Base-by-base conservation (phyloP, 2,329 filamentous ascomycete species). In the Colletotrichum ledebouriae region DNA sequence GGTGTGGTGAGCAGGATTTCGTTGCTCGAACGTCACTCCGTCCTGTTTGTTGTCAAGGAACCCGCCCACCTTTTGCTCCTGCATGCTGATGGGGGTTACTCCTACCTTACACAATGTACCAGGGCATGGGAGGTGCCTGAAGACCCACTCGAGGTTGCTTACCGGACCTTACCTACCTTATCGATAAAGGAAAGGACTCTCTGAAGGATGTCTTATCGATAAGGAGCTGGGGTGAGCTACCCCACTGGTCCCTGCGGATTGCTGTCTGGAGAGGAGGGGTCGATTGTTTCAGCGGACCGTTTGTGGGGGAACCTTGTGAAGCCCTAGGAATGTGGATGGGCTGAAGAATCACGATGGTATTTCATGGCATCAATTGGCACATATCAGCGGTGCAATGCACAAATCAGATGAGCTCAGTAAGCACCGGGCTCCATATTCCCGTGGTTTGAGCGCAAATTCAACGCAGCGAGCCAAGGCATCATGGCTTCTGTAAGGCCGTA, bases 221-320 rank as follows among this genome's bases (percentile, higher is more conserved):
- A 68, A 55, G 39, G 15, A 57, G 59, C 59, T 58, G 29, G 34
- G 52, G n/a, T 55, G 33, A 20, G 33, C 22, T 55, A 15, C 47
- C 22, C 59, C 53, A 20, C 39, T 59, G 44, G 39, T 42, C 42
- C 46, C 13, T 15, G 25, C 34, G 47, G 22, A n/a, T 34, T 52
- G 59, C 47, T 59, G 61, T 60, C 49, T 60, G 55, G 61, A 56
- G 59, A 59, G 55, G 65, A 69, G 66, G 66, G 66, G 66, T 69
- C 20, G 49, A 42, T 22, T 55, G 66, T 69, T 69, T 69, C 66
- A 69, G 55, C 33, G 12, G 49, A 25, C 41, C n/a, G 13, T 60
- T 66, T 49, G 52, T 55, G 33, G 66, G 66, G 55, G 49, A 13
- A 47, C 15, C 6, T 11, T 37, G 12, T n/a, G 57, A 39, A 37